Evolutionary conservation across 768 basidiomycete species (phyloP).

Genomic region (Termitomyces sp.): DNA sequence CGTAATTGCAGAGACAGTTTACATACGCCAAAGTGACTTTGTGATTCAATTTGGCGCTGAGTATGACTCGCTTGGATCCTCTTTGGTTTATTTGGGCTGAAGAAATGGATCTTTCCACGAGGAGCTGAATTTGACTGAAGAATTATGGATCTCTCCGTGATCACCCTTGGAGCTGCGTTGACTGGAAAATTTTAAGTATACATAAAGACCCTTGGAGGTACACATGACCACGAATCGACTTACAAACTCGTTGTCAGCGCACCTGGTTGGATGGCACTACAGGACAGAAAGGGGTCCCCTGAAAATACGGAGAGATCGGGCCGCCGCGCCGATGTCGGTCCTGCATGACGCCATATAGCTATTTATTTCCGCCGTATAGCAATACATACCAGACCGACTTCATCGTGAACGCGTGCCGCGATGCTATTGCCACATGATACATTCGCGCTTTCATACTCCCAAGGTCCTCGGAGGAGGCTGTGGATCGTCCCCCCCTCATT

Average conservation of each 20-base stretch:
- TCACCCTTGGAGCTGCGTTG: neutral
- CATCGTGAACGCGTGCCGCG: neutral
- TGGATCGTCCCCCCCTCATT: neutral
- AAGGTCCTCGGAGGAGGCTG: neutral
- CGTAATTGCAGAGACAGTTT: neutral
- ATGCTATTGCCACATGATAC: neutral
- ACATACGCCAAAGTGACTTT: neutral
- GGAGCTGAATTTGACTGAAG: too few relatives aligned
- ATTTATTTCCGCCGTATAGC: too few relatives aligned
- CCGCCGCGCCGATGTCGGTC: neutral
- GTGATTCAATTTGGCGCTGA: neutral
- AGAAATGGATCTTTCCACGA: neutral
- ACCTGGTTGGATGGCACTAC: too few relatives aligned
- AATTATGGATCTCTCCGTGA: too few relatives aligned
- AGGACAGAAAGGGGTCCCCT: too few relatives aligned
- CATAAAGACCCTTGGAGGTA: neutral
- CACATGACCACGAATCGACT: neutral
- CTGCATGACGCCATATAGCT: too few relatives aligned
- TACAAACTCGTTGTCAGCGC: neutral
- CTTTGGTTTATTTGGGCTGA: neutral
- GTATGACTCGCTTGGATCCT: neutral
- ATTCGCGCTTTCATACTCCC: neutral
- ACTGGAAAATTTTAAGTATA: too few relatives aligned
- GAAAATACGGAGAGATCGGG: neutral
- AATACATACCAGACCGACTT: too few relatives aligned